A percentile compares a stretch with the other conserved stretches of the same genome.
Conservation (phyloP, 1,139 yeast species). For the Magnusiomyces paraingens region DNA sequence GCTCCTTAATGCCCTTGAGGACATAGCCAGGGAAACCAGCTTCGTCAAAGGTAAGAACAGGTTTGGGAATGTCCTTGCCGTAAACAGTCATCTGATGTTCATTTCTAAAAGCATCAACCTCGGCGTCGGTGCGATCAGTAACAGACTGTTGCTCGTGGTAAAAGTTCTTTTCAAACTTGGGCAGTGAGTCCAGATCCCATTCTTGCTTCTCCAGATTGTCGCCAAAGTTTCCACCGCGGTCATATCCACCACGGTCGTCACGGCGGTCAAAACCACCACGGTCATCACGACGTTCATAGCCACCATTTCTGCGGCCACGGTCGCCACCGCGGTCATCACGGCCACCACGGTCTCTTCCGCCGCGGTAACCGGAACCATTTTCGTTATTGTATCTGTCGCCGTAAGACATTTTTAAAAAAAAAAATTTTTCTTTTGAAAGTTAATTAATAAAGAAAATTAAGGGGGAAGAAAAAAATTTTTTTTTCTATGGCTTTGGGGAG, state of each 20-base stretch:
- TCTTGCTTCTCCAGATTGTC: slow-evolving; percentile 60
- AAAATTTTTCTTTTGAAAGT: neutral
- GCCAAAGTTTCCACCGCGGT: slow-evolving; percentile 44
- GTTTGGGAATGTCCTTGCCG: slow-evolving; percentile 89
- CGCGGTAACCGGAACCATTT: slow-evolving; percentile 11
- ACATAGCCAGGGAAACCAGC: slow-evolving; percentile 97
- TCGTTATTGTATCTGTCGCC: slow-evolving; percentile 36
- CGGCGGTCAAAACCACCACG: slow-evolving; percentile 24
- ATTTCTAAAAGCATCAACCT: slow-evolving; percentile 67
- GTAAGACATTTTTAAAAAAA: slow-evolving; percentile 20
- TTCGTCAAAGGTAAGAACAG: slow-evolving; percentile 87
- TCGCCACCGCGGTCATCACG: slow-evolving; percentile 17
- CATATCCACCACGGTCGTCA: slow-evolving; percentile 34
- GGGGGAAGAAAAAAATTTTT: too few relatives aligned
- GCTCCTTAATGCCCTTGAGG: slow-evolving; percentile 76
- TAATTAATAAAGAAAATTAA: neutral
- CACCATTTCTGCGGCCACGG: slow-evolving; percentile 19
- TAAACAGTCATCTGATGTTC: slow-evolving; percentile 77
- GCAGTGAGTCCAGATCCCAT: slow-evolving; percentile 72
- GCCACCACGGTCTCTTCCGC: slow-evolving; percentile 15
- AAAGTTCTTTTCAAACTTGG: slow-evolving; percentile 92
- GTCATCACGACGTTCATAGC: slow-evolving; percentile 15
- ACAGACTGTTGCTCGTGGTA: slow-evolving; percentile 82
- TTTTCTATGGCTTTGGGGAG: too few relatives aligned
- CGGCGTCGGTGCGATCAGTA: slow-evolving; percentile 64